Conservation (phyloP, 352 stramenopile genomes). For the Phytophthora nicotianae region DNA sequence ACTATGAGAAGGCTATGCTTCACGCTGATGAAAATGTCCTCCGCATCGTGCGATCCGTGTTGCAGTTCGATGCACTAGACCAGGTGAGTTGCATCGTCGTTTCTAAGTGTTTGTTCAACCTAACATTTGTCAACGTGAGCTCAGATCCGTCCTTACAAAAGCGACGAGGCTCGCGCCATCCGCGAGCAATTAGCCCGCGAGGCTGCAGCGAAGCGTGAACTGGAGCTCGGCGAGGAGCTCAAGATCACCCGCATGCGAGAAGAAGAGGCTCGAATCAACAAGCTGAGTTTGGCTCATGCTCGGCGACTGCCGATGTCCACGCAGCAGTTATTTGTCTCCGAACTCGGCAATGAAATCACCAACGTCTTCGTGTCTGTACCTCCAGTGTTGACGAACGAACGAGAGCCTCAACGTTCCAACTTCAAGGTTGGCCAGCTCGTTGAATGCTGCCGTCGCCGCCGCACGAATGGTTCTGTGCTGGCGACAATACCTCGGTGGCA, state of each 20-base stretch:
- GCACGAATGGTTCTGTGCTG: conserved; percentile 29
- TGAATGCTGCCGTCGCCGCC: conserved; percentile 57
- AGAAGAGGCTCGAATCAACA: conserved; percentile 39
- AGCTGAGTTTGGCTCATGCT: conserved; percentile 49
- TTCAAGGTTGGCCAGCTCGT: conserved; percentile 45
- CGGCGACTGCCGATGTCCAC: conserved; percentile 41
- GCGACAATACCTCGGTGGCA: conserved; percentile 32
- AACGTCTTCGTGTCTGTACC: conserved; percentile 38
- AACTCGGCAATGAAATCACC: conserved; percentile 43
- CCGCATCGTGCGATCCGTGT: conserved; percentile 38
- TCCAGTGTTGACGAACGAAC: neutral
- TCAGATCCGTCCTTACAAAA: conserved; percentile 67
- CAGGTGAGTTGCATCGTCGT: conserved; percentile 27
- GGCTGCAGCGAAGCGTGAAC: conserved; percentile 46
- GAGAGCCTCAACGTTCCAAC: neutral
- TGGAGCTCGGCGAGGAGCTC: conserved; percentile 53
- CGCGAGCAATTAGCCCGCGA: conserved; percentile 51
- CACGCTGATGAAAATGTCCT: conserved; percentile 67
- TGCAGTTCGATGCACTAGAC: conserved; percentile 49
- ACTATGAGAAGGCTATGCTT: conserved; percentile 65
- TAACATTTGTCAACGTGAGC: conserved; percentile 5
- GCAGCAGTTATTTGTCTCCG: conserved; percentile 52
- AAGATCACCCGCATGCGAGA: conserved; percentile 34
- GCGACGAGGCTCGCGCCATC: conserved; percentile 50
- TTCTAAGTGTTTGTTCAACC: neutral